Evolutionary conservation across 371 early-diverging fungal genomes (phyloP), one percentile per base, ranked within the genome.

Genomic region (Haplosporangium sp.): DNA sequence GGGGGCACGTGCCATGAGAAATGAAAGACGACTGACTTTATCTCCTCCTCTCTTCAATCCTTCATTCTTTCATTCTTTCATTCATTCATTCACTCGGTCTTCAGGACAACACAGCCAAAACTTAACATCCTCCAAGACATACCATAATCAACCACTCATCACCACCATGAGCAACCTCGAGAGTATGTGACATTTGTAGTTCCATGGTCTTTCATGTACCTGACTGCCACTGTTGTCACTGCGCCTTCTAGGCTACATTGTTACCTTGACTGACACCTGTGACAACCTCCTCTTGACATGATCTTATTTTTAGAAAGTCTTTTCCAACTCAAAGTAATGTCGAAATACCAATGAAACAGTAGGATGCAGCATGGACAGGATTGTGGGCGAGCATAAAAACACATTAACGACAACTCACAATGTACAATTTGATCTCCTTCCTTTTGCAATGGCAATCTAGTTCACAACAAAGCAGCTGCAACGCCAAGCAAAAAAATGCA

Each of bases 391-490:
- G 14, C 6, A 62, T 10, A 38, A 18, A 18, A 29, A 29, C 29
- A 29, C 29, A 29, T 29, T 29, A 29, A 4, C 29, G 29, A 29
- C 29, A 29, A 29, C 29, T 29, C 29, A 29, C 29, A 29, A 29
- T 29, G 29, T 29, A 29, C 29, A 4, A 29, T 29, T 29, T 29
- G 29, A 29, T 29, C 29, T 4, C 29, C 29, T n/a, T n/a, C n/a
- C n/a, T n/a, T n/a, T n/a, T n/a, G n/a, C n/a, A n/a, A n/a, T n/a
- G n/a, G n/a, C n/a, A n/a, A 48, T 48, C 52, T 66, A 97, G 96
- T 94, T 97, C 66, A 95, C 96, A 57, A 94, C 97, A 23, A 98
- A 97, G 82, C 91, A 92, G 77, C 83, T 98, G 63, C 90, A 91
- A 56, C 89, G 94, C 53, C 92, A 95, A 70, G 88, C 96, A 11